phyloP scores from a whole-genome alignment of 441 rosid species.

The Mallotus repandus region DNA sequence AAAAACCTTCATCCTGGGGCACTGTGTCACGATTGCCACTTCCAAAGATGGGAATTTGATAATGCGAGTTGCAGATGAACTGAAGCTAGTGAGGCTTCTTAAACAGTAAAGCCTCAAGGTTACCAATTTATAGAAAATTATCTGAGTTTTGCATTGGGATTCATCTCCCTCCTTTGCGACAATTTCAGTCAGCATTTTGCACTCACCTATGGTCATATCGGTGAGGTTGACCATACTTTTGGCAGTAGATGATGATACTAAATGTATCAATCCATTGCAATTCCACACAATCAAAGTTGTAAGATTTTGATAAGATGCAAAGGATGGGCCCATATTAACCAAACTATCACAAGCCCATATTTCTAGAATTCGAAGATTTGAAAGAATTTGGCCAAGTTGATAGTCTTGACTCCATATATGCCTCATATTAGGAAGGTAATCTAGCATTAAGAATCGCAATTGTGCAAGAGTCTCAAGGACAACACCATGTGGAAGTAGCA shows the following conservation, averaged over 20 bases:
- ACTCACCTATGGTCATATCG: slow-evolving; percentile 64
- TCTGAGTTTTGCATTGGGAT: not conserved
- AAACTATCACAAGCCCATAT: fast-evolving
- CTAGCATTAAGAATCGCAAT: not conserved
- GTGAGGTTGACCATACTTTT: slow-evolving; percentile 42
- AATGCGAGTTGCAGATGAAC: slow-evolving; percentile 5
- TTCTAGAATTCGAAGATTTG: not conserved
- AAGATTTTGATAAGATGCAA: slow-evolving; percentile 1
- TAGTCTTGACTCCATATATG: not conserved
- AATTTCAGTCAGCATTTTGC: slow-evolving; percentile 27
- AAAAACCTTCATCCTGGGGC: slow-evolving; percentile 30
- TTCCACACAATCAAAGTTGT: not conserved
- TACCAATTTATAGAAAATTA: slow-evolving; percentile 18
- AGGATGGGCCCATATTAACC: slow-evolving; percentile 5
- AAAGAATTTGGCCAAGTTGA: not conserved
- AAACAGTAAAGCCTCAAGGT: not conserved
- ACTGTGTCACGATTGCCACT: not conserved
- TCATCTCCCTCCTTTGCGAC: slow-evolving; percentile 1
- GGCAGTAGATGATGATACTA: slow-evolving; percentile 15
- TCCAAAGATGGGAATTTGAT: slow-evolving; percentile 25
- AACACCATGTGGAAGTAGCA: slow-evolving; percentile 16
- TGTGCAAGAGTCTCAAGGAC: not conserved
- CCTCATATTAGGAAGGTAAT: not conserved
- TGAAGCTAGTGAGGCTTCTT: slow-evolving; percentile 21
- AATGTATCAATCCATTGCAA: not conserved